Conservation (phyloP, 208 protist genomes). For the Zelonia costaricensis region DNA sequence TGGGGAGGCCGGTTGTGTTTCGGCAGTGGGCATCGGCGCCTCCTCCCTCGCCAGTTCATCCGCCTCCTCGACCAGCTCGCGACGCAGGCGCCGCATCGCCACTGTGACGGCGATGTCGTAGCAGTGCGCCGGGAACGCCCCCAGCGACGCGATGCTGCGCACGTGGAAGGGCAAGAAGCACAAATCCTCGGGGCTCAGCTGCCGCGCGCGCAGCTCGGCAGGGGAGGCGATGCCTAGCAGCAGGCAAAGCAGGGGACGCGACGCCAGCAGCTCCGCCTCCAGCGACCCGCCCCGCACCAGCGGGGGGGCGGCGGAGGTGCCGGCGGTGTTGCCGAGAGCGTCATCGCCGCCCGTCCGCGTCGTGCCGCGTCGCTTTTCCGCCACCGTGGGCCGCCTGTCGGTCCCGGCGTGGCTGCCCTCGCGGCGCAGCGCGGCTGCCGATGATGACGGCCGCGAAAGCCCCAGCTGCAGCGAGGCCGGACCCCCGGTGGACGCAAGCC, state of each 20-base stretch:
- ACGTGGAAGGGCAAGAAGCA: slow-evolving; percentile 65
- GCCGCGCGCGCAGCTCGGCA: slow-evolving; percentile 29
- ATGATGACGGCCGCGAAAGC: too few species aligned
- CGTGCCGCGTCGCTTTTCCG: too few species aligned
- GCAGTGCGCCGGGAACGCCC: slow-evolving; percentile 43
- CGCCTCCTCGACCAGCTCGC: slow-evolving; percentile 20
- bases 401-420: too few species aligned
- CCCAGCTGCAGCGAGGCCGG: too few species aligned
- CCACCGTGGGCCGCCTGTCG: too few species aligned
- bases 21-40: neutral
- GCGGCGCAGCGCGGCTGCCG: too few species aligned
- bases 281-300: neutral
- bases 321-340: neutral
- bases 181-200: slow-evolving; percentile 58
- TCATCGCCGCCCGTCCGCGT: neutral
- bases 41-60: slow-evolving; percentile 4
- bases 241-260: slow-evolving; percentile 48
- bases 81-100: slow-evolving; percentile 35
- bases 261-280: slow-evolving; percentile 27
- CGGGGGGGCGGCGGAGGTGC: neutral
- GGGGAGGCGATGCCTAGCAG: slow-evolving; percentile 28
- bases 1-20: neutral
- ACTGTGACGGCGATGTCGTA: slow-evolving; percentile 57
- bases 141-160: slow-evolving; percentile 52
- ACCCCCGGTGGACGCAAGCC: too few species aligned